A percentile compares a stretch with the other conserved stretches of the same genome.
Conservation (phyloP, 257 asterid genomes). For the Oldenlandia corymbosa region DNA sequence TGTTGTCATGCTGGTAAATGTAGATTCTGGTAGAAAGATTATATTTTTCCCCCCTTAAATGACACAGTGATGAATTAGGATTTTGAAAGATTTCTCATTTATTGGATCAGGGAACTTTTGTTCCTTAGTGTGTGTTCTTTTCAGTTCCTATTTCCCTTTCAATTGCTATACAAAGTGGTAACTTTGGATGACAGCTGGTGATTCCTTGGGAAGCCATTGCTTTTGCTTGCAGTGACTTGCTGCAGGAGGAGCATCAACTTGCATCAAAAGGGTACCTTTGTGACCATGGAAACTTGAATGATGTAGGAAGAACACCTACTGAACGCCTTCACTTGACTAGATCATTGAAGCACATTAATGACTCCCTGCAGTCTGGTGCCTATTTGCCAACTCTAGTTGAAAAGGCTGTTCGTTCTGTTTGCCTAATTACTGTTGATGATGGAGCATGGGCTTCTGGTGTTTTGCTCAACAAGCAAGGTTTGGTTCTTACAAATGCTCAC, state of each 20-base stretch:
- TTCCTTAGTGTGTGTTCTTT: neutral
- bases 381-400: conserved; percentile 50
- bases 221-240: conserved; percentile 59
- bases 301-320: conserved; percentile 24
- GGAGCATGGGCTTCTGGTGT: conserved; percentile 99
- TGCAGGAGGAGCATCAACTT: conserved; percentile 44
- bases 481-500: conserved; percentile 95
- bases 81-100: neutral
- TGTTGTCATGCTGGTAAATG: neutral
- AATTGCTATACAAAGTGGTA: conserved; percentile 16
- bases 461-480: conserved; percentile 77
- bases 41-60: neutral
- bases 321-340: conserved; percentile 24
- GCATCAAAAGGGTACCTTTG: conserved; percentile 31
- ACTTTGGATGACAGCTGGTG: conserved; percentile 70
- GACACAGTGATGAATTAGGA: neutral
- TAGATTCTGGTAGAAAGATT: neutral
- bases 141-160: neutral
- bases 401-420: conserved; percentile 75
- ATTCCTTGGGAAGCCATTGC: conserved; percentile 97
- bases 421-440: conserved; percentile 78
- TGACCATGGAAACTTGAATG: conserved; percentile 31
- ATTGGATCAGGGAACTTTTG: neutral
- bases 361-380: conserved; percentile 29
- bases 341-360: conserved; percentile 25